Evolutionary conservation across 352 stramenopile genomes (phyloP).

Genomic region (Globisporangium spiculum): DNA sequence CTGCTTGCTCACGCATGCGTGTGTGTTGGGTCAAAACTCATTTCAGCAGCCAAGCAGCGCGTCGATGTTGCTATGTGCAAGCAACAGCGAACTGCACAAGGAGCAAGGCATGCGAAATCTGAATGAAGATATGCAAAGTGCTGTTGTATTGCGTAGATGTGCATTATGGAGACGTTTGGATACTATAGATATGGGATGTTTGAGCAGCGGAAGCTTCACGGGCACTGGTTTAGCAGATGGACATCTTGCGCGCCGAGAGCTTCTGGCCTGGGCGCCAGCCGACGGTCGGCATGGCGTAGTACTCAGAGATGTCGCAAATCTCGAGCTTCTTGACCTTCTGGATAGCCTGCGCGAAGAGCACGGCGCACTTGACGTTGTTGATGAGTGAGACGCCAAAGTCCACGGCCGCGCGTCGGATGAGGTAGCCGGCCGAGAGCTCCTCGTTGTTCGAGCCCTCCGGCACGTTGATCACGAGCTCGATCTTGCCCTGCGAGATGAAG

Average conservation of each 20-base stretch:
- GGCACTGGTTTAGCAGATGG: constrained; percentile 56
- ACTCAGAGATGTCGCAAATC: constrained; percentile 89
- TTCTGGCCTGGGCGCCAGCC: constrained; percentile 79
- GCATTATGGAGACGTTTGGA: not conserved
- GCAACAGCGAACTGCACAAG: no score
- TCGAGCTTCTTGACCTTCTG: constrained; percentile 93
- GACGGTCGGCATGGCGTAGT: constrained; percentile 83
- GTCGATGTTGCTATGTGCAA: no score
- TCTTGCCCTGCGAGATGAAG: constrained; percentile 94
- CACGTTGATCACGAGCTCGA: constrained; percentile 94
- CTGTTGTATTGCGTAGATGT: not conserved
- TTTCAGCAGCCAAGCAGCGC: no score
- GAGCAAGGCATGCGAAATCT: no score
- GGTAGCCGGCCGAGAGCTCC: constrained; percentile 90
- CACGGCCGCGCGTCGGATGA: constrained; percentile 90
- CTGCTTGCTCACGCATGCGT: no score
- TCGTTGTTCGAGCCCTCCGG: constrained; percentile 87
- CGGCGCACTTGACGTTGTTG: constrained; percentile 90
- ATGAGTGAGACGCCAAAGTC: constrained; percentile 92
- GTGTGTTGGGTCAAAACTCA: no score
- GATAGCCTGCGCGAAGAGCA: constrained; percentile 91
- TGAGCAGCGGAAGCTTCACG: not conserved
- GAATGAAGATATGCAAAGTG: no score
- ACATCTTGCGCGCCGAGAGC: constrained; percentile 82
- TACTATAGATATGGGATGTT: not conserved